Percentiles rank a stretch among this genome's conserved stretches.
Evolutionary conservation across 2,329 filamentous ascomycete species (phyloP).

Genomic region (Neoarthrinium moseri): DNA sequence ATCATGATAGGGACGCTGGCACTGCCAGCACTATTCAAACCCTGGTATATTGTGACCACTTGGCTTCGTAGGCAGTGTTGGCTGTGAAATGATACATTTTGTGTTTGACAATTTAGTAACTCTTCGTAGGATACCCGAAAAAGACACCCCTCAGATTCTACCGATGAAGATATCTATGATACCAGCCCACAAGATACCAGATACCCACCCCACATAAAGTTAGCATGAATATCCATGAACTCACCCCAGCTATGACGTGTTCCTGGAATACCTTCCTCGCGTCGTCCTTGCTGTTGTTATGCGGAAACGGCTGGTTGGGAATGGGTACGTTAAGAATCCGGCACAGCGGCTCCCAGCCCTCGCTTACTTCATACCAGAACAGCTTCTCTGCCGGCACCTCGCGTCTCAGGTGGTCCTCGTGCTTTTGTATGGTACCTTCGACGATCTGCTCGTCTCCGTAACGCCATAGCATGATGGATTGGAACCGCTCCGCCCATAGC

Average conservation of each 20-base stretch:
- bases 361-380: slow-evolving; percentile 31
- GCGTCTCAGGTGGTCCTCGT: slow-evolving; percentile 28
- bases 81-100: too few species aligned
- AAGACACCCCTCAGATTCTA: too few species aligned
- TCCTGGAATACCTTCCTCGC: slow-evolving; percentile 23
- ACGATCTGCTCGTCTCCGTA: slow-evolving; percentile 28
- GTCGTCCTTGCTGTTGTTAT: slow-evolving; percentile 30
- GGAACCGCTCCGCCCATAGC: slow-evolving; percentile 21
- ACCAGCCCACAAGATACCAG: slow-evolving; percentile 1
- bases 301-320: slow-evolving; percentile 30
- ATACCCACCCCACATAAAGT: slow-evolving; percentile 17
- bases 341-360: background rate
- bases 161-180: too few species aligned
- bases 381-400: slow-evolving; percentile 31
- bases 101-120: too few species aligned
- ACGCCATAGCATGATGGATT: slow-evolving; percentile 8
- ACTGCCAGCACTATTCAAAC: too few species aligned
- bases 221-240: slow-evolving; percentile 25
- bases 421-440: slow-evolving; percentile 24
- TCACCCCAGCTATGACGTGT: slow-evolving; percentile 21
- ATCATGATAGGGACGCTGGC: too few species aligned
- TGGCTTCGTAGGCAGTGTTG: too few species aligned
- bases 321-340: background rate
- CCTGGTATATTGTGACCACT: too few species aligned
- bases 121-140: too few species aligned